Conservation (phyloP, 805 yeast species). For the Metschnikowia lachancei region DNA sequence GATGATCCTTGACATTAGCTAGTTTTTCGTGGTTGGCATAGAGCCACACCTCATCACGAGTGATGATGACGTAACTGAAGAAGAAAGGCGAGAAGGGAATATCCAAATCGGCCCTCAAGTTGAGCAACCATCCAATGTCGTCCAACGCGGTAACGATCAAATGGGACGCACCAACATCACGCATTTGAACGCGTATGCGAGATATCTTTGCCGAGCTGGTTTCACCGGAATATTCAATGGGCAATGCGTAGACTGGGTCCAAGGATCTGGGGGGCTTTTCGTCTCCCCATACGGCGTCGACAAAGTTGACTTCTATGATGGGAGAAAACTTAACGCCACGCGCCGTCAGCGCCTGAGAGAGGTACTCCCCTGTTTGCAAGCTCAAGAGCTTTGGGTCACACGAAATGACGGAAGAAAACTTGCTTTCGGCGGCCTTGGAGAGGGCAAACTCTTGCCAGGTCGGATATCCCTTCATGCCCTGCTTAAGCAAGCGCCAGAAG, state of each 20-base stretch:
- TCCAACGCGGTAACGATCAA: slow-evolving; percentile 73
- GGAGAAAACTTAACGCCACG: slow-evolving; percentile 32
- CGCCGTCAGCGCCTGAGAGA: slow-evolving; percentile 27
- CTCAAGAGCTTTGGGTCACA: slow-evolving; percentile 79
- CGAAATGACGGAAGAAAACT: slow-evolving; percentile 58
- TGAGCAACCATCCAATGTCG: slow-evolving; percentile 89
- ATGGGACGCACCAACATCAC: slow-evolving; percentile 22
- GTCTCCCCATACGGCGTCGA: slow-evolving; percentile 39
- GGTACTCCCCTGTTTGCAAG: slow-evolving; percentile 43
- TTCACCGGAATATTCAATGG: slow-evolving; percentile 35
- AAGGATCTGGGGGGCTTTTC: slow-evolving; percentile 35
- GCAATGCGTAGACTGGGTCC: slow-evolving; percentile 33
- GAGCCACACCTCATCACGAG: slow-evolving; percentile 39
- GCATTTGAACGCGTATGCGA: slow-evolving; percentile 32
- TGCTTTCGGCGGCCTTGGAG: slow-evolving; percentile 53
- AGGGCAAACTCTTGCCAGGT: slow-evolving; percentile 76
- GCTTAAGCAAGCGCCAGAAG: slow-evolving; percentile 74
- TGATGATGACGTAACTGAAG: slow-evolving; percentile 56
- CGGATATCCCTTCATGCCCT: slow-evolving; percentile 66
- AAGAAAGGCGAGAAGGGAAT: slow-evolving; percentile 86
- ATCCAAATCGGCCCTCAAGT: slow-evolving; percentile 73
- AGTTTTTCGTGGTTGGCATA: slow-evolving; percentile 53
- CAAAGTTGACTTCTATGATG: slow-evolving; percentile 28
- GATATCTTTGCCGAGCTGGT: slow-evolving; percentile 29
- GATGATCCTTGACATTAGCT: slow-evolving; percentile 29